Conservation (phyloP, 306 rosid species). For the Styphnolobium japonicum region DNA sequence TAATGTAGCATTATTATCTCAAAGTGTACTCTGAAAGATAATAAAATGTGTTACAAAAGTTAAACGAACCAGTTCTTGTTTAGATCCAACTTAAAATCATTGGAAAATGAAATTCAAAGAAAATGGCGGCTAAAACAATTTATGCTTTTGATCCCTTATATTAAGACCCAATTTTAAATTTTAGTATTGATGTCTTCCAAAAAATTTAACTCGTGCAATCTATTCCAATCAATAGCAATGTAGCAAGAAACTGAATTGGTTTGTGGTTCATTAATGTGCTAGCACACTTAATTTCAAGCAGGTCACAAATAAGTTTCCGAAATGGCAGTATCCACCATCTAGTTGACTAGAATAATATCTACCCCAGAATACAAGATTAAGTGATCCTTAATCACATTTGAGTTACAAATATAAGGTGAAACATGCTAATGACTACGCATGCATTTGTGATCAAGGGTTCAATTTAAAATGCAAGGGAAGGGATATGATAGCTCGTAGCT, state of each 20-base stretch:
- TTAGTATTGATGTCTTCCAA: neutral
- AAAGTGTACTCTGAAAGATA: too few species aligned
- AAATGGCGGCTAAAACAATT: neutral
- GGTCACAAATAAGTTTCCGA: neutral
- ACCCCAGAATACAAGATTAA: neutral
- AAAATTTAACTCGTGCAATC: neutral
- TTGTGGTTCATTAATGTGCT: neutral
- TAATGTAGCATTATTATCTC: too few species aligned
- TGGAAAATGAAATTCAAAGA: neutral
- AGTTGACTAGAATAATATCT: neutral
- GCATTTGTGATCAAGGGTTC: neutral
- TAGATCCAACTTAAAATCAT: neutral
- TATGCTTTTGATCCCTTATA: slow-evolving; percentile 10
- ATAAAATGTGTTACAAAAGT: too few species aligned
- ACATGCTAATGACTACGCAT: neutral
- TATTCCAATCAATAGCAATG: neutral
- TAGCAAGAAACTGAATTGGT: neutral
- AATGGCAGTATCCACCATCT: neutral
- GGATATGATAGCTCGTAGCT: too few species aligned
- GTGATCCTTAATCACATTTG: neutral
- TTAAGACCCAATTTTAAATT: neutral
- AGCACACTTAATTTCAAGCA: neutral
- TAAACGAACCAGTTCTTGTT: too few species aligned
- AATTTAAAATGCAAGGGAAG: neutral
- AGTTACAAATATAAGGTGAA: neutral